These are phyloP conservation scores for Triangularia verruculosa DNA, from an alignment of 2,329 filamentous ascomycete species.

Conservation along the genomic window DNA sequence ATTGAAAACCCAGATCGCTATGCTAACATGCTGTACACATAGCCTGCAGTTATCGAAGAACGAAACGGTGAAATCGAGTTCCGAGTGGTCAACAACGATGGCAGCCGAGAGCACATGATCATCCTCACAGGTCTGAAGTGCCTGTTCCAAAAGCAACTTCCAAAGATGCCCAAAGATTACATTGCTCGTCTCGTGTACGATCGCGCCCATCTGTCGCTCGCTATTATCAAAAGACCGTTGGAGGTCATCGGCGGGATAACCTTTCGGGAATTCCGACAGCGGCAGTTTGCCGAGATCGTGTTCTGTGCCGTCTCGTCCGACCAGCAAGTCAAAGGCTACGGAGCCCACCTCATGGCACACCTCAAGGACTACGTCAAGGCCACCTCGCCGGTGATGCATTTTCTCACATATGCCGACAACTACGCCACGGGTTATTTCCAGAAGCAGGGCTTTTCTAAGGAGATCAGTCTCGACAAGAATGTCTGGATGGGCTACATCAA, in stretches of 20 bases:
- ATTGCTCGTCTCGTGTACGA: conserved; percentile 97
- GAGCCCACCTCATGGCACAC: conserved; percentile 96
- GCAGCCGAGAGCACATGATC: conserved; percentile 79
- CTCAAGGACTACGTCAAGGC: conserved; percentile 98
- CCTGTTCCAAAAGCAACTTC: conserved; percentile 96
- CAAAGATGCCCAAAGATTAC: conserved; percentile 99
- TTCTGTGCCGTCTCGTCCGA: conserved; percentile 97
- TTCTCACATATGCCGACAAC: conserved; percentile 97
- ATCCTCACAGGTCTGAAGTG: conserved; percentile 95
- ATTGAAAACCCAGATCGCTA: conserved; percentile 62
- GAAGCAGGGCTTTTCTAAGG: conserved; percentile 97
- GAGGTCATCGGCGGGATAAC: conserved; percentile 96
- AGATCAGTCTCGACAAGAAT: conserved; percentile 83
- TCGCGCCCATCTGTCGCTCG: conserved; percentile 90
- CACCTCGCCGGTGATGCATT: conserved; percentile 96
- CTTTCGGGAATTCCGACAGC: conserved; percentile 87
- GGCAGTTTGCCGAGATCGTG: conserved; percentile 95
- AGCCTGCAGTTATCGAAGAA: conserved; percentile 91
- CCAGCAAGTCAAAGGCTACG: conserved; percentile 99
- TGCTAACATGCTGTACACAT: conserved; percentile 28
- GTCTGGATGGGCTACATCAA: conserved; percentile 99
- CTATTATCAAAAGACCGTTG: conserved; percentile 93
- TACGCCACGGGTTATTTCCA: conserved; percentile 99
- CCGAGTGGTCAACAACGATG: conserved; percentile 96
- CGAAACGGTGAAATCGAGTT: conserved; percentile 94